These are phyloP conservation scores for Fusarium sulawesiense DNA, from an alignment of 2,329 filamentous ascomycete species.

Conservation along the genomic window DNA sequence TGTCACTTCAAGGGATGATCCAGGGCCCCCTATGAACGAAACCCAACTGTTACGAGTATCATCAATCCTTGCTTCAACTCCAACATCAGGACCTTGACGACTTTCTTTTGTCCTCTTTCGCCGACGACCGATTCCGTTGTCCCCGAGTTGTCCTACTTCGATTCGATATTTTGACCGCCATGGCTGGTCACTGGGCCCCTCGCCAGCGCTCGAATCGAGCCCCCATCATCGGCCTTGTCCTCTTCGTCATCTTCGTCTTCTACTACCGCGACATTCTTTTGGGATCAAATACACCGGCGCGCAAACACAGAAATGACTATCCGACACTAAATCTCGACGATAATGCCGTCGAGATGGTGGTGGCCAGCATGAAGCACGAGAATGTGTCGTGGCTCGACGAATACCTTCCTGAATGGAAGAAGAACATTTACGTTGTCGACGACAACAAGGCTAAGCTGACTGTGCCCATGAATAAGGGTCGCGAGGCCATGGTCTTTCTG, in stretches of 20 bases:
- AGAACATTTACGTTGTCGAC: slow-evolving; percentile 67
- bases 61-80: slow-evolving; percentile 36
- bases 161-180: slow-evolving; percentile 22
- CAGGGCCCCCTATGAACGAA: slow-evolving; percentile 33
- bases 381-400: slow-evolving; percentile 55
- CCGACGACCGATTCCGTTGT: neutral
- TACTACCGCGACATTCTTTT: slow-evolving; percentile 43
- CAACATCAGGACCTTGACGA: slow-evolving; percentile 5
- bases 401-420: slow-evolving; percentile 59
- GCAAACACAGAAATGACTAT: slow-evolving; percentile 28
- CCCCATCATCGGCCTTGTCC: slow-evolving; percentile 43
- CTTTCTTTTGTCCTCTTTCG: slow-evolving; percentile 19
- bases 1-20: slow-evolving; percentile 38
- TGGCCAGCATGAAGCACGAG: slow-evolving; percentile 50
- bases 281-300: slow-evolving; percentile 25
- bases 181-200: slow-evolving; percentile 44
- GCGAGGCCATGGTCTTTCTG: slow-evolving; percentile 65
- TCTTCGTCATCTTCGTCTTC: slow-evolving; percentile 42
- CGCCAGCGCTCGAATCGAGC: slow-evolving; percentile 45
- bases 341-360: slow-evolving; percentile 50
- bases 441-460: slow-evolving; percentile 59
- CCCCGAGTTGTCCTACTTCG: neutral
- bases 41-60: slow-evolving; percentile 13
- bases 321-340: slow-evolving; percentile 40
- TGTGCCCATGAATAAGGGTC: slow-evolving; percentile 62